phyloP scores from a whole-genome alignment of 192 early-diverging fungal genomes.

The Entrophospora sp. region DNA sequence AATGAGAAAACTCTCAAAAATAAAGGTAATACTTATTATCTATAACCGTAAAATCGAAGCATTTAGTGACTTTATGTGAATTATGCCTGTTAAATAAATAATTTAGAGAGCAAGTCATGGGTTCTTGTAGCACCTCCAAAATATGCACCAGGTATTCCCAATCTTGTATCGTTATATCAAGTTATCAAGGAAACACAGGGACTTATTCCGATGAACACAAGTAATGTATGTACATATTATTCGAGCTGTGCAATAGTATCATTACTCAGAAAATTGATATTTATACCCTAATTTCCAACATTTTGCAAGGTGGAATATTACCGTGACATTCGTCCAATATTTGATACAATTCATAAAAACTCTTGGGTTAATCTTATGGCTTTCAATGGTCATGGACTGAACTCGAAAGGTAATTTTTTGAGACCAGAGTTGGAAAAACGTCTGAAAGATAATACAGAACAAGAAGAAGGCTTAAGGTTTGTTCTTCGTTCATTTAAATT shows the following conservation, averaged over 20 bases:
- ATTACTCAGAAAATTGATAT: background rate
- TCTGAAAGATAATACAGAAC: background rate
- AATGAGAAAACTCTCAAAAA: no score
- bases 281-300: background rate
- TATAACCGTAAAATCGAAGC: no score
- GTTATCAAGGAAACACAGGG: background rate
- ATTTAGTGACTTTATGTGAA: no score
- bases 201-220: no score
- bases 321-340: background rate
- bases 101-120: conserved; percentile 11
- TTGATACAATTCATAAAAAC: background rate
- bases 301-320: background rate
- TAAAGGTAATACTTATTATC: no score
- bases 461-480: background rate
- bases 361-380: conserved; percentile 1
- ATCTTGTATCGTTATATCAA: background rate
- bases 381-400: background rate
- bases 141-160: conserved; percentile 12
- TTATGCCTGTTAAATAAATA: no score
- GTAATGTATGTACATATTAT: no score
- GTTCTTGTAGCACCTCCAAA: conserved; percentile 9
- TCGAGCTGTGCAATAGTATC: no score
- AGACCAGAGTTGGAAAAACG: background rate
- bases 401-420: background rate
- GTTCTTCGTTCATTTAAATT: background rate